Evolutionary conservation across 73 alveolate species (phyloP), one percentile per base, ranked within the genome.

Genomic region (Paramecium octaurelia): DNA sequence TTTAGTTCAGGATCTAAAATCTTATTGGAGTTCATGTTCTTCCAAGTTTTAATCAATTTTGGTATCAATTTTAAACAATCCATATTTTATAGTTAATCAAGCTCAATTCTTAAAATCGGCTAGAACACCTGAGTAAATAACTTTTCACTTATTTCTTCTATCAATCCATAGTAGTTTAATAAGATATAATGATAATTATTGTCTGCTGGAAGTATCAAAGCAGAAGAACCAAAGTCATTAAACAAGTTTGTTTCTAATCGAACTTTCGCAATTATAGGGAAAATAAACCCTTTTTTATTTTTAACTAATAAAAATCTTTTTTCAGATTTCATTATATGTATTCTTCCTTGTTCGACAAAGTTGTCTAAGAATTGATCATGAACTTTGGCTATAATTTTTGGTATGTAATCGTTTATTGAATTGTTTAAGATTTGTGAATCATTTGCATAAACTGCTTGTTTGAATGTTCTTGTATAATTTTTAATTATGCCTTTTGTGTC

Each of bases 331-430:
- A 80, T 27, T 3, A 80, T 46, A 80, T 80, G 44, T 11, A 44
- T 80, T 80, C 91, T 80, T 10, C 91, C 91, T 23, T 31, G 12
- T 64, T 80, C 91, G 16, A 80, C 91, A 44, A 80, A 80, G 7
- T 40, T 80, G 6, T 80, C 75, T 23, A 80, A 11, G 46, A 38
- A 80, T 43, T 24, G 5, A 80, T 80, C 91, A 80, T 80, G 91
- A 80, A 31, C 70, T 80, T 6, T 14, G 1, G 91, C 91, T 11
- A 80, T 80, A 10, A 80, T 80, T 10, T 20, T 24, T 40, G 91
- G 91, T 2, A 80, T 80, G 12, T 35, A 75, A 38, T 75, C 38
- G 16, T 75, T 75, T 16, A 75, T 75, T 29, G 58, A 38, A 29
- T 75, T 29, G 38, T 75, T 42, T 21, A 35, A 35, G 5, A 75